Base-by-base conservation (phyloP, 331 rosid species). In the Cydonia oblonga region DNA sequence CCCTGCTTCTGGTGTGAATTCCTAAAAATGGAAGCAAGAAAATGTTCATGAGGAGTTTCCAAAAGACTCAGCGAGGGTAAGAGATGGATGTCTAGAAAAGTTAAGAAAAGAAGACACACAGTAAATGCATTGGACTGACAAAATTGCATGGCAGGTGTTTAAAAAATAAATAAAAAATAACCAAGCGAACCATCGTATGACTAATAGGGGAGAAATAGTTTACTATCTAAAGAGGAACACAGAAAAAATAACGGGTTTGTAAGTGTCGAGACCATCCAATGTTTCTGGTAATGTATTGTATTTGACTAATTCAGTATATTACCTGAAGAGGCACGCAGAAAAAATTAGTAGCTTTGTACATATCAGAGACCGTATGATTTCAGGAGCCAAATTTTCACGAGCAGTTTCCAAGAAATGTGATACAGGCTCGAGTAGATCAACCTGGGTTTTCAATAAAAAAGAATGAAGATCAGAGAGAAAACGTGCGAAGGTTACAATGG, bases 351-450 rank as follows among this genome's bases (percentile, higher is more conserved):
- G 97, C 96, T 76, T 77, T 89, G 81, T 91, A 90, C 61, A 20
- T 54, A 69, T 91, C 89, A 77, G 90, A 74, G 75, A 69, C 81
- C 60, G 62, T 76, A 54, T 73, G 80, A 81, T 65, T 72, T 84
- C 98, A 38, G 81, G 58, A 78, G 81, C 80, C 84, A 89, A 78
- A 53, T 83, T 88, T 83, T 87, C 89, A 22, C 93, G 96, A 40
- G 98, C 98, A 75, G 91, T 61, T 79, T 87, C 93, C 73, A 95
- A 78, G 76, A 95, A 95, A 80, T 95, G 98, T 56, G 98, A 85
- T 64, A 88, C 98, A 59, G 98, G 98, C 76, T 95, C 98, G 51
- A 95, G 93, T 73, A 95, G 97, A 85, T 95, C 98, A 67, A 95
- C 98, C 98, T 95, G 80, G 69, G 81, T 72, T 44, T 69, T 63